phyloP scores from a whole-genome alignment of 2,329 filamentous ascomycete species.

The Aspergillus sp. region DNA sequence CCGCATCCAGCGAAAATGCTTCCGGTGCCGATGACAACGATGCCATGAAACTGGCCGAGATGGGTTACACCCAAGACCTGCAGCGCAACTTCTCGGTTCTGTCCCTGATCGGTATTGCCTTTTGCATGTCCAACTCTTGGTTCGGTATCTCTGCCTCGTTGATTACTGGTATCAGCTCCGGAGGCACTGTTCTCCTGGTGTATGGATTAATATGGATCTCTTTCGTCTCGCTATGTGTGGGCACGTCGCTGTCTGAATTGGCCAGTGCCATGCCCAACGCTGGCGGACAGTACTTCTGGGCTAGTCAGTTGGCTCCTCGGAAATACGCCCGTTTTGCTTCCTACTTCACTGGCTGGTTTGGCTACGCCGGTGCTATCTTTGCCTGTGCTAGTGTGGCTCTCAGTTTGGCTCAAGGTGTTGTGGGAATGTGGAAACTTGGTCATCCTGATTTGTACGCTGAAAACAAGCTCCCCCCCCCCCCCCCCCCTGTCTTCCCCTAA shows the following conservation, averaged over 20 bases:
- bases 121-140: slow-evolving; percentile 48
- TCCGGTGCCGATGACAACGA: slow-evolving; percentile 24
- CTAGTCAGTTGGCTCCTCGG: slow-evolving; percentile 42
- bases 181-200: slow-evolving; percentile 44
- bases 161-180: slow-evolving; percentile 46
- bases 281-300: slow-evolving; percentile 49
- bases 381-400: slow-evolving; percentile 48
- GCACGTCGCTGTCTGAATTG: slow-evolving; percentile 41
- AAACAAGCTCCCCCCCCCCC: neutral
- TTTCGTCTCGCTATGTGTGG: slow-evolving; percentile 42
- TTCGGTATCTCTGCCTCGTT: slow-evolving; percentile 45
- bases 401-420: slow-evolving; percentile 41
- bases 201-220: slow-evolving; percentile 45
- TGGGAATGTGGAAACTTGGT: slow-evolving; percentile 47
- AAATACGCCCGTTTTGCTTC: slow-evolving; percentile 40
- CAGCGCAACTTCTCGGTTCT: slow-evolving; percentile 44
- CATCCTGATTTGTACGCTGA: slow-evolving; percentile 47
- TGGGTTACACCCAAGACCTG: slow-evolving; percentile 44
- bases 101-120: slow-evolving; percentile 46
- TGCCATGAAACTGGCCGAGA: slow-evolving; percentile 38
- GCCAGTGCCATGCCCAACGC: slow-evolving; percentile 46
- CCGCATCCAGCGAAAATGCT: slow-evolving; percentile 7
- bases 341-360: slow-evolving; percentile 47
- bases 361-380: slow-evolving; percentile 50
- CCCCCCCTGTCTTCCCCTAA: neutral